Conservation (phyloP, 345 rosid genomes). For the Nasturtium officinale region DNA sequence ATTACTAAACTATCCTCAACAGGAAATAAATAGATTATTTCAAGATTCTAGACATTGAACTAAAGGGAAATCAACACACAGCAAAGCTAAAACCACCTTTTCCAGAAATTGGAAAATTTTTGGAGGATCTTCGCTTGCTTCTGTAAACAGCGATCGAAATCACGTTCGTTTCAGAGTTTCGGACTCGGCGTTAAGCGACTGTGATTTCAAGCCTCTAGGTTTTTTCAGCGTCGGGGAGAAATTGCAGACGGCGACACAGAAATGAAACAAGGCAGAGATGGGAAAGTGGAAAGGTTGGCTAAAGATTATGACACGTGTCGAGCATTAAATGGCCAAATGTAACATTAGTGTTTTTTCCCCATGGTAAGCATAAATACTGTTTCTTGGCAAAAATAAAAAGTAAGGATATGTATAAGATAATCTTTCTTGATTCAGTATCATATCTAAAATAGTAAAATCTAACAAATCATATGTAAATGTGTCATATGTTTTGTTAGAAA, state of each 20-base stretch:
- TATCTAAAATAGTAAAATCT: slow-evolving; percentile 1
- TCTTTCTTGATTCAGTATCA: neutral
- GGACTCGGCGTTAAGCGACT: slow-evolving; percentile 2
- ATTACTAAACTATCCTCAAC: too few species aligned
- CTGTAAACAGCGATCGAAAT: neutral
- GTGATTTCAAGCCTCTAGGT: slow-evolving; percentile 23
- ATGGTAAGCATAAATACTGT: slow-evolving; percentile 13
- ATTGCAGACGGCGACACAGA: slow-evolving; percentile 42
- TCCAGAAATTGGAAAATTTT: slow-evolving; percentile 13
- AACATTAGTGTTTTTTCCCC: neutral
- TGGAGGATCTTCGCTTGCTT: slow-evolving; percentile 18
- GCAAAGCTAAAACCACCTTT: slow-evolving; percentile 30
- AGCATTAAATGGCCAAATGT: neutral
- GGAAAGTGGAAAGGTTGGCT: slow-evolving; percentile 21
- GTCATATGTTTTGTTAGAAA: neutral
- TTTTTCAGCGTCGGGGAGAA: slow-evolving; percentile 30
- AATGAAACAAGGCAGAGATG: slow-evolving; percentile 6
- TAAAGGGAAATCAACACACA: neutral
- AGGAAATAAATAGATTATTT: too few species aligned
- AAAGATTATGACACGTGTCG: slow-evolving; percentile 8
- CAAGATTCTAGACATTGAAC: neutral
- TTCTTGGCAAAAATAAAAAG: neutral
- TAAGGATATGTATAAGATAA: neutral
- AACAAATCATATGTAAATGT: neutral
- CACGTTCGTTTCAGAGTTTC: neutral